A percentile compares a stretch with the other conserved stretches of the same genome.
phyloP scores from a whole-genome alignment of 345 rosid species.

The Schrenkiella parvula region DNA sequence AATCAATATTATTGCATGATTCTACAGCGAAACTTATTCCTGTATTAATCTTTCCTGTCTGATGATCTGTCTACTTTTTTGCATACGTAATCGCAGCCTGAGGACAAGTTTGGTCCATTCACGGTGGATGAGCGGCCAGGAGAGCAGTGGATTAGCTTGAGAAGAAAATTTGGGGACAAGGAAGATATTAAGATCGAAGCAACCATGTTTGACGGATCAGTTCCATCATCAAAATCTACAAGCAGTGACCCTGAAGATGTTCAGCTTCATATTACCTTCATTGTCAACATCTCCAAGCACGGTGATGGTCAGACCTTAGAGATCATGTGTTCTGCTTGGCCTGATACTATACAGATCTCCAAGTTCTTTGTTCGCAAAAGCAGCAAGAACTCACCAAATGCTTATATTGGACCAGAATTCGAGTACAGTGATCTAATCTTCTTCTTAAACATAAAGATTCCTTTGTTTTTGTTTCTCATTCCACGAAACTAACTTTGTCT shows the following conservation, averaged over 20 bases:
- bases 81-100: slow-evolving; percentile 41
- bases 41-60: not conserved
- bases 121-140: slow-evolving; percentile 62
- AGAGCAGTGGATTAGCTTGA: slow-evolving; percentile 78
- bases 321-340: slow-evolving; percentile 84
- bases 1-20: not conserved
- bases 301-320: slow-evolving; percentile 49
- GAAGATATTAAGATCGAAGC: slow-evolving; percentile 82
- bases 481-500: not conserved
- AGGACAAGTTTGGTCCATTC: slow-evolving; percentile 47
- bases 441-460: not conserved
- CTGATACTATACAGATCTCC: slow-evolving; percentile 56
- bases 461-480: not conserved
- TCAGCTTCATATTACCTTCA: slow-evolving; percentile 62
- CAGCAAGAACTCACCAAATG: slow-evolving; percentile 29
- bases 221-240: slow-evolving; percentile 42
- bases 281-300: slow-evolving; percentile 58
- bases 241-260: slow-evolving; percentile 34
- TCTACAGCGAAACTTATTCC: not conserved
- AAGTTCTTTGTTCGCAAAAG: slow-evolving; percentile 47
- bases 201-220: slow-evolving; percentile 74
- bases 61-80: not conserved
- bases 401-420: slow-evolving; percentile 72
- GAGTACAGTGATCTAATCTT: slow-evolving; percentile 37
- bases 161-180: slow-evolving; percentile 49